A percentile compares a stretch with the other conserved stretches of the same genome.
Evolutionary conservation across 805 yeast species (phyloP).

Genomic region (Vanderwaltozyma verrucispora): DNA sequence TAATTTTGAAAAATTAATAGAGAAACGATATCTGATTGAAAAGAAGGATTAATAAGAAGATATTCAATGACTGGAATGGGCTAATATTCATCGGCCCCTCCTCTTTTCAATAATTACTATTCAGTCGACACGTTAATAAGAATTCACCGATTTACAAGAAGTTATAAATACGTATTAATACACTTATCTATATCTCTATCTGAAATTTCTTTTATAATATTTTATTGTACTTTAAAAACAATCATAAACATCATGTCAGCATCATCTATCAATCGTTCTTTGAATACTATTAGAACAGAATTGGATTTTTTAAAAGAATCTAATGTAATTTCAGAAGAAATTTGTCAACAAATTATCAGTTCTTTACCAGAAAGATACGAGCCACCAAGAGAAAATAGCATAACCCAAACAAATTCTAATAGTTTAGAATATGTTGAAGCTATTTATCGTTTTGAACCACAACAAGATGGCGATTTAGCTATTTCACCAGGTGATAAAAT

Average conservation of each 20-base stretch:
- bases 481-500: slow-evolving; percentile 60
- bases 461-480: slow-evolving; percentile 63
- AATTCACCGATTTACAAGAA: too few species aligned
- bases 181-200: too few species aligned
- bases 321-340: slow-evolving; percentile 50
- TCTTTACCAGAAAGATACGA: slow-evolving; percentile 50
- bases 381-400: slow-evolving; percentile 15
- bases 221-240: too few species aligned
- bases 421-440: slow-evolving; percentile 46
- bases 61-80: too few species aligned
- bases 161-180: too few species aligned
- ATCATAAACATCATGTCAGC: too few species aligned
- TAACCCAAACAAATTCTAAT: not conserved
- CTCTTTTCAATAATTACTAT: too few species aligned
- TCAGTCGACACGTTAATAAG: too few species aligned
- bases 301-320: slow-evolving; percentile 71
- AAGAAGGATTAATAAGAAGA: too few species aligned
- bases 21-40: too few species aligned
- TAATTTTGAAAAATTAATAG: not conserved
- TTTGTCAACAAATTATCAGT: slow-evolving; percentile 39
- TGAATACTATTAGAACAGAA: slow-evolving; percentile 66
- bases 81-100: too few species aligned
- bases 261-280: slow-evolving; percentile 65
- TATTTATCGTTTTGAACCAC: slow-evolving; percentile 62
- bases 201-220: too few species aligned